Conservation (phyloP, 257 asterid genomes). For the Petunia secreta region DNA sequence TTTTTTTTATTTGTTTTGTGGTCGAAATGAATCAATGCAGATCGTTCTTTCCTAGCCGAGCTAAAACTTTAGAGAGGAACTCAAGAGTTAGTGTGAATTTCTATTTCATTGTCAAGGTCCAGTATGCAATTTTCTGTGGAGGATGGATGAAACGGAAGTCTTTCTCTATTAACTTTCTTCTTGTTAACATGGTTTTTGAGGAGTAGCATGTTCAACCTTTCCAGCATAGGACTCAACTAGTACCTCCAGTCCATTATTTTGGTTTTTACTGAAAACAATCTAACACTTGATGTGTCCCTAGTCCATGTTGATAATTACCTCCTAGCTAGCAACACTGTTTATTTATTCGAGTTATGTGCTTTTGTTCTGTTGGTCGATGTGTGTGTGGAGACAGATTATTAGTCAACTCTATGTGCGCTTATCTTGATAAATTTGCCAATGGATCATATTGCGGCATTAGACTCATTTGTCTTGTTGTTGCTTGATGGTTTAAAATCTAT, state of each 20-base stretch:
- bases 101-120: background rate
- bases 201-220: background rate
- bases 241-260: background rate
- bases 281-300: background rate
- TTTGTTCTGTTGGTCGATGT: background rate
- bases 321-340: background rate
- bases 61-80: background rate
- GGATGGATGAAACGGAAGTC: background rate
- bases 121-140: background rate
- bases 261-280: background rate
- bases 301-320: background rate
- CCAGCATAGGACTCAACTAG: background rate
- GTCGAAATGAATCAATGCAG: background rate
- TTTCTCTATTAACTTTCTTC: background rate
- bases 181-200: background rate
- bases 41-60: too few species aligned
- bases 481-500: background rate
- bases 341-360: background rate
- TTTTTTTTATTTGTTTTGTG: background rate
- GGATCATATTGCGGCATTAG: background rate
- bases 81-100: background rate
- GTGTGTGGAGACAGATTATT: background rate
- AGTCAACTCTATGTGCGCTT: background rate
- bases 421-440: background rate
- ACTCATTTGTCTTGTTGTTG: slow-evolving; percentile 10